phyloP scores from a whole-genome alignment of 1,284 basidiomycete genomes.

The Tremellales sp. region DNA sequence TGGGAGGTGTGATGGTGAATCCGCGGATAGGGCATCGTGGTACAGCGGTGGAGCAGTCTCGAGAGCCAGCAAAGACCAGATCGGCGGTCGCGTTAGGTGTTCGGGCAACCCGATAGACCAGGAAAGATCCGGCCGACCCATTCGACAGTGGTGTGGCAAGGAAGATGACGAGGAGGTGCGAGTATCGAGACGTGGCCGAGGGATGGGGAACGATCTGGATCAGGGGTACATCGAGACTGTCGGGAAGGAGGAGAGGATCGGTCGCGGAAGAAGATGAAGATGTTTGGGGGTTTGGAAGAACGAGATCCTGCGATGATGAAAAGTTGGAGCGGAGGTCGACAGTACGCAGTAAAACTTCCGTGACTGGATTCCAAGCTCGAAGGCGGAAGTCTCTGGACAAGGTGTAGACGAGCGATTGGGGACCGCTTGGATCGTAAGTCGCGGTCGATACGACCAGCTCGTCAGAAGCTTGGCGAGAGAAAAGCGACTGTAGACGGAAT shows the following conservation, averaged over 20 bases:
- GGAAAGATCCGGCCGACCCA: conserved; percentile 40
- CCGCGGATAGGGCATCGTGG: conserved; percentile 42
- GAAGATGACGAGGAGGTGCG: conserved; percentile 45
- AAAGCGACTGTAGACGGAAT: conserved; percentile 37
- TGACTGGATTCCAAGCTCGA: conserved; percentile 61
- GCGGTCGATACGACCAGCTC: conserved; percentile 39
- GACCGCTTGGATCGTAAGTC: conserved; percentile 34
- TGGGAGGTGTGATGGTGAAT: conserved; percentile 42
- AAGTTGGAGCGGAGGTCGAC: conserved; percentile 37
- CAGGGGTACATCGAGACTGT: conserved; percentile 22
- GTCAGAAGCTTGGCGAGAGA: conserved; percentile 28
- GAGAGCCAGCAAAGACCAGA: conserved; percentile 36
- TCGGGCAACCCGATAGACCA: conserved; percentile 36
- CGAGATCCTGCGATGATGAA: conserved; percentile 22
- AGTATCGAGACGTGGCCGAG: conserved; percentile 28
- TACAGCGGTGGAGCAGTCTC: conserved; percentile 24
- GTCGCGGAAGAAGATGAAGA: conserved; percentile 1
- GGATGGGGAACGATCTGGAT: conserved; percentile 41
- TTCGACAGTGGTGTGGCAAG: conserved; percentile 34
- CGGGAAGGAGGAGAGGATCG: conserved; percentile 13
- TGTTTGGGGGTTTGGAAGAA: conserved; percentile 7
- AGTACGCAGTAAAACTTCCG: conserved; percentile 41
- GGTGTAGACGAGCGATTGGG: conserved; percentile 70
- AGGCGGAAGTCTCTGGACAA: conserved; percentile 82
- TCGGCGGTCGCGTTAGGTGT: conserved; percentile 21